phyloP scores from a whole-genome alignment of 106 monocot genomes.

The Acorus calamus region DNA sequence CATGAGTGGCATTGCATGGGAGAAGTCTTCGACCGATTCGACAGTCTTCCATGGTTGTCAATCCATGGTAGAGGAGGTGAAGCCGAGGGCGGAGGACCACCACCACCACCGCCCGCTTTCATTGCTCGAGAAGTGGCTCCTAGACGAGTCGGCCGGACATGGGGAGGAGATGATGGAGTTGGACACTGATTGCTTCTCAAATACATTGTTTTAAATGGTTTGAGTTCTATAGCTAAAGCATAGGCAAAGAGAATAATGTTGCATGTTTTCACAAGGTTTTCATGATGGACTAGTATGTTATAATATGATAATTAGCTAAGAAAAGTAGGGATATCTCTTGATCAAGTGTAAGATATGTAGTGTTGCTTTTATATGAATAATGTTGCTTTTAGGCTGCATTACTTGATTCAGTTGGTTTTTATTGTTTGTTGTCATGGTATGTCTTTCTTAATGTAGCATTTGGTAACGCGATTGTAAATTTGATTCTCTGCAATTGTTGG shows the following conservation, averaged over 20 bases:
- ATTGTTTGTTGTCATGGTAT: no score
- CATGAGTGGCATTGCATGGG: constrained; percentile 9
- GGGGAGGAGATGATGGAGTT: constrained; percentile 36
- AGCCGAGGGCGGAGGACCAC: constrained; percentile 12
- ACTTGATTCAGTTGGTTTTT: no score
- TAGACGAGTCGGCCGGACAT: constrained; percentile 38
- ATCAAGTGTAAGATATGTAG: no score
- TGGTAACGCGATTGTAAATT: no score
- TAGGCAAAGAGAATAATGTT: not conserved
- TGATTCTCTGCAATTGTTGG: no score
- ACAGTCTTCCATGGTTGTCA: not conserved
- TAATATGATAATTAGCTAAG: no score
- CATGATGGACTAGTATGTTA: no score
- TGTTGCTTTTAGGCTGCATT: no score
- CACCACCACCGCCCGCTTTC: constrained; percentile 15
- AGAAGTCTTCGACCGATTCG: constrained; percentile 11
- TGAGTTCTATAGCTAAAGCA: not conserved
- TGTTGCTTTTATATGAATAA: no score
- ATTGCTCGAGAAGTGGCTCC: constrained; percentile 59
- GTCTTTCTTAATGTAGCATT: no score
- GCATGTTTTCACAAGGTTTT: not conserved
- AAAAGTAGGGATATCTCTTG: no score
- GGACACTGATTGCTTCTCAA: constrained; percentile 18
- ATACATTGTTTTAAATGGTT: constrained; percentile 15
- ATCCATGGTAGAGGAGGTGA: not conserved